Conservation (phyloP, 2,329 filamentous ascomycete species). For the Fonsecaea pugnacius region DNA sequence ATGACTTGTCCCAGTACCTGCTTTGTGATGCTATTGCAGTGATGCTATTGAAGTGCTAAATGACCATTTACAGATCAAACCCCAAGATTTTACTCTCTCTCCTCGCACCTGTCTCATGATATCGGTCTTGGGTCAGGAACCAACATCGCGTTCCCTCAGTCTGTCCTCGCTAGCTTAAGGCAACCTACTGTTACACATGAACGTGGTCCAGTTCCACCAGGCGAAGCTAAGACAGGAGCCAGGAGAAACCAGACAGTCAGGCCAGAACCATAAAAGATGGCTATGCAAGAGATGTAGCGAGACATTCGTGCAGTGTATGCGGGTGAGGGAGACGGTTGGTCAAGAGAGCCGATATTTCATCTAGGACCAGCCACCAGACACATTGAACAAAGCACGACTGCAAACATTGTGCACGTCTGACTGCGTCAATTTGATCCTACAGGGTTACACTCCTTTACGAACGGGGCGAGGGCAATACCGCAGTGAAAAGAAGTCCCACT, state of each 20-base stretch:
- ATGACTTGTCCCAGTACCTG: background rate
- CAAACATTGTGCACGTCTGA: slow-evolving; percentile 20
- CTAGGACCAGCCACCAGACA: slow-evolving; percentile 20
- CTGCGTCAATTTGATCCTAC: background rate
- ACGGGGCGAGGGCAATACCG: background rate
- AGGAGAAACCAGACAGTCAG: background rate
- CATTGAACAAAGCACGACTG: slow-evolving; percentile 24
- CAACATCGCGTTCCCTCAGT: background rate
- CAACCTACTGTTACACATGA: background rate
- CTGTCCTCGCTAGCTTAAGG: background rate
- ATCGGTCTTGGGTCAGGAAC: background rate
- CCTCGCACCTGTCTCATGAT: background rate
- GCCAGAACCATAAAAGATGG: background rate
- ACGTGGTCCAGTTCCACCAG: background rate
- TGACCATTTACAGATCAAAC: background rate
- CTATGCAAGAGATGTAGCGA: background rate
- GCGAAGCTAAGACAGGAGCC: background rate
- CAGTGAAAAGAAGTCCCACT: background rate
- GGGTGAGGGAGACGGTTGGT: slow-evolving; percentile 17
- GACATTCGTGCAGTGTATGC: background rate
- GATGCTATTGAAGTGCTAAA: background rate
- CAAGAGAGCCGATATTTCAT: slow-evolving; percentile 22
- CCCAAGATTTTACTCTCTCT: background rate
- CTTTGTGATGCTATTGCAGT: background rate
- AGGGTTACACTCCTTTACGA: background rate